phyloP scores from a whole-genome alignment of 768 basidiomycete species.

The Psilocybe subaeruginosa region DNA sequence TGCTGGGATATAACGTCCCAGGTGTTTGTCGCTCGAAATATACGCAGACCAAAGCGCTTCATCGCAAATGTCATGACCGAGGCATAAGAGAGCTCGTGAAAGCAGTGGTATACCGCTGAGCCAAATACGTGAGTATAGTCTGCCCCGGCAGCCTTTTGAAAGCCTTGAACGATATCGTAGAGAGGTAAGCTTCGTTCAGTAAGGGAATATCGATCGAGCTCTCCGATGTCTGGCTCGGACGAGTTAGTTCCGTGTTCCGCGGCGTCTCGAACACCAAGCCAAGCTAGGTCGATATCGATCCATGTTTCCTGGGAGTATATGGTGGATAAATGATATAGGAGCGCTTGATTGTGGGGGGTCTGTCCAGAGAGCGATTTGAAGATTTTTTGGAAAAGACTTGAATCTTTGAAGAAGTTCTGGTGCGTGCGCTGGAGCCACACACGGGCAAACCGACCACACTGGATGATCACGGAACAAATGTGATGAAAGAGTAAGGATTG shows the following conservation, averaged over 20 bases:
- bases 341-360: background rate
- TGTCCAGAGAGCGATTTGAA: background rate
- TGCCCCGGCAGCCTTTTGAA: background rate
- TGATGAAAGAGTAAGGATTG: constrained; percentile 8
- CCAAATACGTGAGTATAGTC: background rate
- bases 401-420: background rate
- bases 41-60: background rate
- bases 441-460: background rate
- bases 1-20: background rate
- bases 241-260: background rate
- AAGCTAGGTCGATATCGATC: background rate
- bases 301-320: background rate
- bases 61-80: constrained; percentile 1
- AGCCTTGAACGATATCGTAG: constrained; percentile 1
- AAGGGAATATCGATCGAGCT: background rate
- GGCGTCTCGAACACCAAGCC: background rate
- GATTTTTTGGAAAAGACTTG: background rate
- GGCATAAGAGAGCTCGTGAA: background rate
- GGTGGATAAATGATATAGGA: background rate
- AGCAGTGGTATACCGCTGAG: constrained; percentile 2
- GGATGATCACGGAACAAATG: background rate
- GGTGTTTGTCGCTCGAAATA: background rate
- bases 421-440: background rate
- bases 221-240: background rate
- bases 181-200: background rate